Evolutionary conservation across 208 protist genomes (phyloP), one percentile per base, ranked within the genome.

Genomic region (Trypanosoma cruzi): DNA sequence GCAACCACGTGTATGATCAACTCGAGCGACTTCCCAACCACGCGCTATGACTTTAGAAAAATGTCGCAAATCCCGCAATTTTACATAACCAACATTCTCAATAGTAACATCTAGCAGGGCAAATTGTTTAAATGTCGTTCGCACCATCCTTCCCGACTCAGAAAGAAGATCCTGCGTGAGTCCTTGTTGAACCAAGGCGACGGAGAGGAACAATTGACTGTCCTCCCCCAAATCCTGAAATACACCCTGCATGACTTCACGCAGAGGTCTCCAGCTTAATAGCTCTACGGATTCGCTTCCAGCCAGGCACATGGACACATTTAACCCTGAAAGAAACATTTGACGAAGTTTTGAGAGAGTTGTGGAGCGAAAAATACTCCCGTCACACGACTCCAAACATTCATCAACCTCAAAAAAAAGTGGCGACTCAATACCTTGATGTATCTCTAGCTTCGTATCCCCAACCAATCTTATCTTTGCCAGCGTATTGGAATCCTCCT

Each of bases 321-420:
- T 89, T n/a, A 78, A 67, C 29, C 86, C 86, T 20, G 81, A 72
- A 26, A 87, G 32, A 54, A 92, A 89, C 54, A 80, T 84, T 57
- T 73, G 70, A 14, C 68, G 73, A 52, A 88, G 67, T 59, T 85
- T 77, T 14, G 60, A 67, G 52, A 92, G 67, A 28, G 73, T 82
- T 28, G 77, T 34, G 40, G 83, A 92, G 18, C 71, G 76, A 16
- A 90, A 54, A 62, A 28, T 70, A 42, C 71, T 66, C 46, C 68
- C 40, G 26, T 74, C 63, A n/a, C 48, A n/a, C 74, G 71, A 80
- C 32, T 53, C 71, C 29, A 89, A 34, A 48, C 73, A 89, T 79
- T 92, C 86, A 68, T 88, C 81, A 11, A 92, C 86, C 40, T 81
- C 36, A 74, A 81, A 89, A 64, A 81, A 89, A 40, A 73, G 86